A percentile compares a stretch with the other conserved stretches of the same genome.
Conservation (phyloP, 2,329 filamentous ascomycete species). For the Fusarium oligoseptatum region DNA sequence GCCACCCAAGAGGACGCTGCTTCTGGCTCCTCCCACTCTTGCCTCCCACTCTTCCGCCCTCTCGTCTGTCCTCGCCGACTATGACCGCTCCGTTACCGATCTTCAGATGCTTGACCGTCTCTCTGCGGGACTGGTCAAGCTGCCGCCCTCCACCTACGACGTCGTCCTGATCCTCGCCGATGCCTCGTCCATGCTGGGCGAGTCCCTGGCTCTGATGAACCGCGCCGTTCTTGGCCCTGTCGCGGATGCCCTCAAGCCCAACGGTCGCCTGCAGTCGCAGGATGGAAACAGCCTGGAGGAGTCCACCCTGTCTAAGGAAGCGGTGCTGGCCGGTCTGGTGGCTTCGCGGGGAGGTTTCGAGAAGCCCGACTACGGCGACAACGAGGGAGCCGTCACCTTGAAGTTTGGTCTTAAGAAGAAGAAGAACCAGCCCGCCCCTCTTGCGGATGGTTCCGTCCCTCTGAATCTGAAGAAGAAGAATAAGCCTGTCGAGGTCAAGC, state of each 20-base stretch:
- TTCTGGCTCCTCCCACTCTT: slow-evolving; percentile 91
- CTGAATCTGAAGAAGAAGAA: slow-evolving; percentile 60
- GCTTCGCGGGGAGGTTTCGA: slow-evolving; percentile 74
- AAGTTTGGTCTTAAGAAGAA: slow-evolving; percentile 57
- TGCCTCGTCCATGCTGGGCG: slow-evolving; percentile 74
- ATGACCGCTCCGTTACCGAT: slow-evolving; percentile 84
- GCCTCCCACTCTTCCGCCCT: slow-evolving; percentile 87
- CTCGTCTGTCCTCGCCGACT: slow-evolving; percentile 75
- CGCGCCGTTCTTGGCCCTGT: slow-evolving; percentile 77
- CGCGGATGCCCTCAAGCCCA: slow-evolving; percentile 77
- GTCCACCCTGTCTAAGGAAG: slow-evolving; percentile 70
- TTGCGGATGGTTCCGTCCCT: slow-evolving; percentile 43
- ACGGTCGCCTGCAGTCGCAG: slow-evolving; percentile 77
- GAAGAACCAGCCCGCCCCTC: slow-evolving; percentile 45
- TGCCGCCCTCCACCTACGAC: slow-evolving; percentile 85
- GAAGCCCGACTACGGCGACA: slow-evolving; percentile 76
- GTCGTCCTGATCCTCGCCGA: slow-evolving; percentile 86
- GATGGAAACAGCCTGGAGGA: slow-evolving; percentile 71
- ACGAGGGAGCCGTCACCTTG: slow-evolving; percentile 68
- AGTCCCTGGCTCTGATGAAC: slow-evolving; percentile 74
- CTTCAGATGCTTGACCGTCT: slow-evolving; percentile 98
- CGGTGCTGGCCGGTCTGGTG: slow-evolving; percentile 84
- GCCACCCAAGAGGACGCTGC: slow-evolving; percentile 72
- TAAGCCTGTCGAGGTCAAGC: slow-evolving; percentile 54
- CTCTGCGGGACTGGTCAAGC: slow-evolving; percentile 81